Conservation (phyloP, 345 rosid genomes). For the Toxicodendron radicans region DNA sequence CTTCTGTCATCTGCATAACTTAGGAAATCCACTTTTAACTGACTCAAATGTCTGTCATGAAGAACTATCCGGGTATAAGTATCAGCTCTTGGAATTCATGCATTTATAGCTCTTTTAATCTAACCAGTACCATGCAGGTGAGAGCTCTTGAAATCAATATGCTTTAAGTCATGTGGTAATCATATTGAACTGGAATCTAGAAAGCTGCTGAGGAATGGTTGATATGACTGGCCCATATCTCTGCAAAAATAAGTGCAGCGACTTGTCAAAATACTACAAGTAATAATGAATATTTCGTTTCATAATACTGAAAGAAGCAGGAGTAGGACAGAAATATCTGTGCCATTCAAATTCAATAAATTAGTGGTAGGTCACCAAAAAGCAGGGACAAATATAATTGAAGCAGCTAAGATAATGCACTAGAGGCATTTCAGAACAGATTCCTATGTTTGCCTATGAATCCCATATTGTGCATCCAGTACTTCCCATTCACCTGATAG, state of each 20-base stretch:
- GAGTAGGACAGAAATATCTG: not conserved
- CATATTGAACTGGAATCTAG: conserved; percentile 97
- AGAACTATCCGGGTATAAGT: conserved; percentile 6
- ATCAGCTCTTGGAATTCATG: conserved; percentile 3
- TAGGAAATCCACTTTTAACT: conserved; percentile 1
- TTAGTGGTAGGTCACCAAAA: not conserved
- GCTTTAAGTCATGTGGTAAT: conserved; percentile 50
- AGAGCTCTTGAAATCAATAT: conserved; percentile 11
- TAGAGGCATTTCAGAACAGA: conserved; percentile 1
- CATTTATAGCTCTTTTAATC: not conserved
- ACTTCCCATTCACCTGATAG: not conserved
- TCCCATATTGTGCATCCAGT: not conserved
- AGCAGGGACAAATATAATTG: not conserved
- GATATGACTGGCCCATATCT: conserved; percentile 95
- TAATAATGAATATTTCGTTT: not conserved
- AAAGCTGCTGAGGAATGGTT: conserved; percentile 96
- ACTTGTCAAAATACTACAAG: not conserved
- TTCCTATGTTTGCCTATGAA: not conserved
- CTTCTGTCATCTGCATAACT: conserved; percentile 15
- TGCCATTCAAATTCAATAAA: not conserved
- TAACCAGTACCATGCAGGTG: not conserved
- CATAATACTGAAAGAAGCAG: not conserved
- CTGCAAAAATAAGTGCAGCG: conserved; percentile 38
- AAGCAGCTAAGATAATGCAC: not conserved
- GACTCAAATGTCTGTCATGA: conserved; percentile 9